Percentiles rank a stretch among this genome's conserved stretches.
Conservation (phyloP, 139 green algal genomes). For the Chlorella ohadii region DNA sequence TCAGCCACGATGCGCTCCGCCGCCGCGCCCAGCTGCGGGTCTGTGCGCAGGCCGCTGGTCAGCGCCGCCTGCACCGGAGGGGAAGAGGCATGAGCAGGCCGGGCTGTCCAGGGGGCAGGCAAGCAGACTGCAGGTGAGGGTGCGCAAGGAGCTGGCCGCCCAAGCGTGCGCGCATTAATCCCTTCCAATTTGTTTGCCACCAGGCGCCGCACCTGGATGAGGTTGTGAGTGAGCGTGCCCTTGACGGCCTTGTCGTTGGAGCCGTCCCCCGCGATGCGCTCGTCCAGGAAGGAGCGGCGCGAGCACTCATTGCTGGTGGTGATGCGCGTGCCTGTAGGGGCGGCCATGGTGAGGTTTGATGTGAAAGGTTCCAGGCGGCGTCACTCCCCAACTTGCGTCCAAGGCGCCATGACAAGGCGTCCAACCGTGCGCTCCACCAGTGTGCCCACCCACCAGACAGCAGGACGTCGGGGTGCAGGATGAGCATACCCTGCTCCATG, state of each 20-base stretch:
- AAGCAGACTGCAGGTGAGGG: too few relatives aligned
- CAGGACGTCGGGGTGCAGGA: conserved; percentile 85
- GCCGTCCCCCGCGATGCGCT: conserved; percentile 60
- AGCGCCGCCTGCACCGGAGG: conserved; percentile 32
- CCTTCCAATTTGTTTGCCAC: too few relatives aligned
- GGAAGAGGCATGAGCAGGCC: too few relatives aligned
- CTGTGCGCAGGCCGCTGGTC: conserved; percentile 13
- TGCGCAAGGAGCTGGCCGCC: too few relatives aligned
- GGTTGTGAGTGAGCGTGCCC: conserved; percentile 36
- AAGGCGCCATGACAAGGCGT: too few relatives aligned
- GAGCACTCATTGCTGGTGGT: conserved; percentile 64
- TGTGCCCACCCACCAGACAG: conserved; percentile 63
- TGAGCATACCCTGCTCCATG: conserved; percentile 54
- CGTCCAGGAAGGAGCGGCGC: conserved; percentile 76
- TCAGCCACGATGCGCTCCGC: conserved; percentile 37
- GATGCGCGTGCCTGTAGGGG: conserved; percentile 67
- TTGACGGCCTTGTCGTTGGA: conserved; percentile 27
- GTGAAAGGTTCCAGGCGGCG: too few relatives aligned
- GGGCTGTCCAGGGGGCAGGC: too few relatives aligned
- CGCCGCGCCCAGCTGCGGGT: conserved; percentile 11
- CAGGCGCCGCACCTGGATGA: conserved; percentile 15
- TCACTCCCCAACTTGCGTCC: too few relatives aligned
- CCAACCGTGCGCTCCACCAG: too few relatives aligned
- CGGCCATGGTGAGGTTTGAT: too few relatives aligned
- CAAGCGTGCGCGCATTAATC: neutral